Evolutionary conservation across 345 rosid genomes (phyloP), one percentile per base, ranked within the genome.

Genomic region (Fremontodendron californicum): DNA sequence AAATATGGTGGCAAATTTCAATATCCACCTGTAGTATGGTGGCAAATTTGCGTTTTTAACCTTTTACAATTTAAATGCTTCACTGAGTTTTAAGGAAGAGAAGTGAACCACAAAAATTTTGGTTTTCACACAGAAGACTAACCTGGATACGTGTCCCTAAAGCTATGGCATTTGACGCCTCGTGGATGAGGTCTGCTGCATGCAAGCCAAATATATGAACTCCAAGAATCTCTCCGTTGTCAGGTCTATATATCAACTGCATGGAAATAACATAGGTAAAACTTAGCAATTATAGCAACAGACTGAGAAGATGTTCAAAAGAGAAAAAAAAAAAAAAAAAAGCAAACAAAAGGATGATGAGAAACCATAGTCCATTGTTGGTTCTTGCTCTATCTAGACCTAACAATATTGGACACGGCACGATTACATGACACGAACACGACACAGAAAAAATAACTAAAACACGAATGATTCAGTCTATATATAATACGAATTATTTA

Each of bases 171-270:
- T 96, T 96, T 35, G 99, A 96, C 60, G 98, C 99, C 91, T 96
- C 99, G 66, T 96, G 99, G 84, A 96, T 96, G 76, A 96, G 98
- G 81, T 96, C 99, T 57, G 99, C 99, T 33, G 99, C 98, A 70
- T 96, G 99, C 84, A 96, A 81, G 52, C 99, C 99, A 78, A 96
- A 90, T 48, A 96, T 96, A 83, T 93, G 99, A 79, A 96, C 98
- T 72, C 99, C 99, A 40, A 96, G 89, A 49, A 96, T 94, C 85
- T 96, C 99, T 75, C 99, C 99, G 29, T 80, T 94, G 83, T 96
- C 98, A 13, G 98, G 97, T 81, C 98, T 89, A 83, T 96, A 96
- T 84, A 96, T 94, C 88, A 96, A 84, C 99, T 96, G 95, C 83
- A 74, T 19, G 67, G 61, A 67, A 55, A 79, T 52, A 29, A 60